Evolutionary conservation across 257 asterid species (phyloP).

Genomic region (Solanum gracilifrons): DNA sequence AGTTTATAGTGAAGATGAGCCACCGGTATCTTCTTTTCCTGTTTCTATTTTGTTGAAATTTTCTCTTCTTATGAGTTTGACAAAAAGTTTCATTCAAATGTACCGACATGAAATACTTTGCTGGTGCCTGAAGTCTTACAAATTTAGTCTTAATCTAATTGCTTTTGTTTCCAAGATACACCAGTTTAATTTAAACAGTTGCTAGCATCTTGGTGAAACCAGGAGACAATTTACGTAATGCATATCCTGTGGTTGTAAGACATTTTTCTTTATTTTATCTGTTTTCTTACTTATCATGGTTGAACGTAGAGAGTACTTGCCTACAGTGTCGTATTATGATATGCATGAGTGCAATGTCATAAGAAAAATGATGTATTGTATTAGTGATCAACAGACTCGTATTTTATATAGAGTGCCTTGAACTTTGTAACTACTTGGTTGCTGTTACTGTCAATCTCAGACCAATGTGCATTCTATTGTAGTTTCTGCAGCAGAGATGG

Average conservation of each 20-base stretch:
- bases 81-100: not conserved
- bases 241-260: not conserved
- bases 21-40: not conserved
- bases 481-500: constrained; percentile 52
- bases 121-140: not conserved
- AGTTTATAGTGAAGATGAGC: not conserved
- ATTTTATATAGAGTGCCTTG: not conserved
- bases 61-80: not conserved
- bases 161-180: not conserved
- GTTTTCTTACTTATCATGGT: not conserved
- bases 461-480: constrained; percentile 14
- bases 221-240: not conserved
- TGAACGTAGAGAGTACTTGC: not conserved
- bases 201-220: not conserved
- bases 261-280: not conserved
- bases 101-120: not conserved
- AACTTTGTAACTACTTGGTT: not conserved
- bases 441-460: constrained; percentile 7
- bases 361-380: not conserved
- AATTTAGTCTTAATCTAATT: not conserved
- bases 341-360: not conserved
- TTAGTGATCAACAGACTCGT: not conserved
- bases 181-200: not conserved
- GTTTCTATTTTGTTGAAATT: not conserved
- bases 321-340: not conserved